These are phyloP conservation scores for Rhizophagus sp. DNA, from an alignment of 192 early-diverging fungal genomes.

Conservation along the genomic window DNA sequence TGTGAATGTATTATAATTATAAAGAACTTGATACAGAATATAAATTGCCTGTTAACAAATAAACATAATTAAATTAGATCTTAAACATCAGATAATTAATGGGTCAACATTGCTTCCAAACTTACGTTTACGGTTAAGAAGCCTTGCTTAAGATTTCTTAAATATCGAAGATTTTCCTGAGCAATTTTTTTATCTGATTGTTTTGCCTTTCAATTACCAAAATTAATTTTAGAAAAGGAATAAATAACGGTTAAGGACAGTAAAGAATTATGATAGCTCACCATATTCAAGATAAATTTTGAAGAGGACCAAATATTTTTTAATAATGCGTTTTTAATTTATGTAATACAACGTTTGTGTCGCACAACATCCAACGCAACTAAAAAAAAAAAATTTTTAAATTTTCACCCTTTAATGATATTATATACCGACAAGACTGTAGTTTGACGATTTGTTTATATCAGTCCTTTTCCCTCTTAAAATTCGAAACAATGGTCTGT, in stretches of 20 bases:
- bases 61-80: background rate
- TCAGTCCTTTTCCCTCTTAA: background rate
- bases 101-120: background rate
- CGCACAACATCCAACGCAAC: no score
- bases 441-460: background rate
- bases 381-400: no score
- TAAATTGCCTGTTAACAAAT: slow-evolving; percentile 45
- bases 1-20: slow-evolving; percentile 53
- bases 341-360: no score
- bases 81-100: background rate
- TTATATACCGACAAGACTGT: background rate
- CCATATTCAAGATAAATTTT: no score
- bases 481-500: background rate
- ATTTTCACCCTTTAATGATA: no score
- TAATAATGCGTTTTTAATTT: no score
- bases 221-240: background rate
- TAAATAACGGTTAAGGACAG: background rate
- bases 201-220: background rate
- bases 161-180: slow-evolving; percentile 10
- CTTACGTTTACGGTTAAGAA: slow-evolving; percentile 6
- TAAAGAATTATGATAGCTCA: background rate
- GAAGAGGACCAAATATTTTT: no score
- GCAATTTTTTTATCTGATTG: slow-evolving; percentile 17
- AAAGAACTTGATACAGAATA: slow-evolving; percentile 54
- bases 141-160: background rate